Evolutionary conservation across 441 rosid species (phyloP).

Genomic region (Metrosideros polymorpha): DNA sequence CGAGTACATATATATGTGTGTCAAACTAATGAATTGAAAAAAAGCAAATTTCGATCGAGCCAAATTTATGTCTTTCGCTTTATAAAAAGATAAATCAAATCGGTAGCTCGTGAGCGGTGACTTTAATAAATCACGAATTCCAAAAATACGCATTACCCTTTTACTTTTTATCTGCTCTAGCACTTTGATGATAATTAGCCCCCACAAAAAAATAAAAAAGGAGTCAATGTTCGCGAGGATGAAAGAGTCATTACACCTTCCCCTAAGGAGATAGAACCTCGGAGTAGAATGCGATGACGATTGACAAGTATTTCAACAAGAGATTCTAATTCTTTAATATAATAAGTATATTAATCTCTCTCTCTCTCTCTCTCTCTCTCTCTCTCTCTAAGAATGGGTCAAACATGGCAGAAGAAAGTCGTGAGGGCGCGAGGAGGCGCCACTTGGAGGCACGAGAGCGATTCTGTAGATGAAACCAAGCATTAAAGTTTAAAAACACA

Average conservation of each 20-base stretch:
- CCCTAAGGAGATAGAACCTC: not conserved
- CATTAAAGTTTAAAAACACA: conserved; percentile 2
- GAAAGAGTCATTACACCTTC: not conserved
- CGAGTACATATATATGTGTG: rapidly evolving
- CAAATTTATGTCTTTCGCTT: not conserved
- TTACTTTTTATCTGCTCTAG: not conserved
- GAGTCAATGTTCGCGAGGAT: not conserved
- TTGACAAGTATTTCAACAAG: not conserved
- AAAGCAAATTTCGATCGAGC: not conserved
- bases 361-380: not conserved
- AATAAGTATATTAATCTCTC: not conserved
- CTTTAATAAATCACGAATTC: not conserved
- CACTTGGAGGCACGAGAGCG: conserved; percentile 37
- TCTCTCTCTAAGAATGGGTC: conserved; percentile 9
- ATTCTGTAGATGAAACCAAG: conserved; percentile 16
- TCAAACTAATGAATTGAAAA: no score
- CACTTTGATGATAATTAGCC: not conserved
- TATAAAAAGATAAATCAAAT: not conserved
- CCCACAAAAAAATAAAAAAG: rapidly evolving
- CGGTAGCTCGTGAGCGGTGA: no score
- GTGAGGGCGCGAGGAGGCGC: conserved; percentile 8
- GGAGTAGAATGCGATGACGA: not conserved
- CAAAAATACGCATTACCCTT: not conserved
- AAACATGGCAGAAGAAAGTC: conserved; percentile 1
- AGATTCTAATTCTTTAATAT: not conserved